A percentile compares a stretch with the other conserved stretches of the same genome.
Conservation (phyloP, 352 stramenopile species). For the Chrysophaeum taylorii region DNA sequence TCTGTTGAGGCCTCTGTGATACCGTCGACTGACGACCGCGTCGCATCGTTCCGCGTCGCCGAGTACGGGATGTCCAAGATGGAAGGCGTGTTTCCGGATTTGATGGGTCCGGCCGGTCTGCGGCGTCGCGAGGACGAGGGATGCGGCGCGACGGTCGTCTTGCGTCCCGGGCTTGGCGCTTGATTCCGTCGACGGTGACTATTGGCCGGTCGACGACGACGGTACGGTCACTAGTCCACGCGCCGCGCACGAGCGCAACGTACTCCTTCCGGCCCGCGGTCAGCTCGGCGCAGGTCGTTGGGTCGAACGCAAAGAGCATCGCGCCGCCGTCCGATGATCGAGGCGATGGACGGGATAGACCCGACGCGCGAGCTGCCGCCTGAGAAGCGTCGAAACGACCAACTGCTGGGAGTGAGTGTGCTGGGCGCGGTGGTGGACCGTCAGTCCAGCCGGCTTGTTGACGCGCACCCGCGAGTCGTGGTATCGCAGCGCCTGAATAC, state of each 20-base stretch:
- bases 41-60: constrained; percentile 39
- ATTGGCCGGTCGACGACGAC: constrained; percentile 9
- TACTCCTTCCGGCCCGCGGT: constrained; percentile 43
- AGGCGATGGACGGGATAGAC: constrained; percentile 41
- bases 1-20: constrained; percentile 35
- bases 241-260: constrained; percentile 46
- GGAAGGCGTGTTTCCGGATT: constrained; percentile 35
- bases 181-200: constrained; percentile 20
- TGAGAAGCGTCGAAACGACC: constrained; percentile 33
- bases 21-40: constrained; percentile 38
- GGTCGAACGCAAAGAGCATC: constrained; percentile 39
- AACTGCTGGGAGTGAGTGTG: no score
- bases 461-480: constrained; percentile 38
- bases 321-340: constrained; percentile 43
- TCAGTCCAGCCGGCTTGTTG: constrained; percentile 40
- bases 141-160: constrained; percentile 22
- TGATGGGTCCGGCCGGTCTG: constrained; percentile 40
- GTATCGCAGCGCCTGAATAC: constrained; percentile 42
- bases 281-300: constrained; percentile 26
- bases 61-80: constrained; percentile 36
- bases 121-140: constrained; percentile 31
- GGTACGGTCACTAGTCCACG: constrained; percentile 24
- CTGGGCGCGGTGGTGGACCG: constrained; percentile 30
- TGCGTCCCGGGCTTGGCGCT: constrained; percentile 29
- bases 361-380: constrained; percentile 38